Conservation (phyloP, 2,329 filamentous ascomycete species). For the Apiospora kogelbergensis region DNA sequence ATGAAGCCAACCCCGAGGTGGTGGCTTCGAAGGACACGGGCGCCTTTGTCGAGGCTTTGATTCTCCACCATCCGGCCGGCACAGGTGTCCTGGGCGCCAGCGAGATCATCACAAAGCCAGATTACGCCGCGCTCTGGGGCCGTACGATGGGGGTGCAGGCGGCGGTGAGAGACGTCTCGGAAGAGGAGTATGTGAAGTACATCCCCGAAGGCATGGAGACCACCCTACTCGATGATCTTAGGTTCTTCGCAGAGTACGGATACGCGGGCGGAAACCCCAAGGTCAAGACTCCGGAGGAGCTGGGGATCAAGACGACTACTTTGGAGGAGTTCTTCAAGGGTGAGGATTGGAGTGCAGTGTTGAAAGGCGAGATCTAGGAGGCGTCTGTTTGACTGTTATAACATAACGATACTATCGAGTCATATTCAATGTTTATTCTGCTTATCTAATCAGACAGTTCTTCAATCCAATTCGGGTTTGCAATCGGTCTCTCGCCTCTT, state of each 20-base stretch:
- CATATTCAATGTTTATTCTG: neutral
- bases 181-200: slow-evolving; percentile 5
- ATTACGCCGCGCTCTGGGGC: slow-evolving; percentile 12
- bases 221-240: neutral
- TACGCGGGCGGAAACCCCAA: slow-evolving; percentile 6
- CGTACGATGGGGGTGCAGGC: slow-evolving; percentile 7
- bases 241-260: slow-evolving; percentile 9
- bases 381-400: neutral
- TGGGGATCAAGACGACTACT: neutral
- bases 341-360: slow-evolving; percentile 9
- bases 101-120: slow-evolving; percentile 9
- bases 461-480: neutral
- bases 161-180: slow-evolving; percentile 1
- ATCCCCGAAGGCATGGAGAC: neutral
- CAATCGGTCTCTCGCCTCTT: neutral
- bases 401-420: neutral
- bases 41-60: slow-evolving; percentile 12
- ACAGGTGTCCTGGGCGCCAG: slow-evolving; percentile 11
- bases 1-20: slow-evolving; percentile 1
- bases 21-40: slow-evolving; percentile 7
- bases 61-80: slow-evolving; percentile 4
- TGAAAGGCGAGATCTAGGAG: neutral
- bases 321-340: slow-evolving; percentile 7
- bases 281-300: slow-evolving; percentile 10
- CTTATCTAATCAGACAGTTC: neutral